Evolutionary conservation across 768 basidiomycete genomes (phyloP).

Genomic region (Kwoniella sp.): DNA sequence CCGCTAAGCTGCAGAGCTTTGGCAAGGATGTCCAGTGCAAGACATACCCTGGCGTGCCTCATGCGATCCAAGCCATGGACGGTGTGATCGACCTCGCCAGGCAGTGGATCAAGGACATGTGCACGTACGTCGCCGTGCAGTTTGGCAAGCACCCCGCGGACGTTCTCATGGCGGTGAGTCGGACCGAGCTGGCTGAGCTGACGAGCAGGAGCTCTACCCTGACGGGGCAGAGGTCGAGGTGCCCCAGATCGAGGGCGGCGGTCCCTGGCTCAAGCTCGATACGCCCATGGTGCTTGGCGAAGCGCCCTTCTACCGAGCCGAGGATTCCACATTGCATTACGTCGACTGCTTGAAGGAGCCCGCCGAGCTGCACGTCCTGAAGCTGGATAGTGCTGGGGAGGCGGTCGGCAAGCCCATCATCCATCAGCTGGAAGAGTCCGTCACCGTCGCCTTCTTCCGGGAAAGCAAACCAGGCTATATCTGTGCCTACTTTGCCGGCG

Average conservation of each 20-base stretch:
- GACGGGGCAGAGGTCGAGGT: conserved; percentile 10
- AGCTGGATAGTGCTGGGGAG: conserved; percentile 13
- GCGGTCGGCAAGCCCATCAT: conserved; percentile 5
- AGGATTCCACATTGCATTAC: conserved; percentile 22
- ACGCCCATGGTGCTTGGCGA: conserved; percentile 18
- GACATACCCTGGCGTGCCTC: conserved; percentile 60
- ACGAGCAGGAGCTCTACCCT: conserved; percentile 14
- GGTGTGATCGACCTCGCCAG: conserved; percentile 17
- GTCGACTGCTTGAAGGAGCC: conserved; percentile 27
- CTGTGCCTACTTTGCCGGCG: conserved; percentile 21
- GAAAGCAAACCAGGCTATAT: conserved; percentile 21
- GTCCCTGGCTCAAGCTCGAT: conserved; percentile 15
- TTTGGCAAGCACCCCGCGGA: conserved; percentile 18
- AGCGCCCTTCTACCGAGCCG: conserved; percentile 19
- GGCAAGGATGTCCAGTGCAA: conserved; percentile 59
- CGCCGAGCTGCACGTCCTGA: conserved; percentile 20
- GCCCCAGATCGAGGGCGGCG: conserved; percentile 15
- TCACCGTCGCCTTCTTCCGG: conserved; percentile 23
- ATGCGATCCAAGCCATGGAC: conserved; percentile 26
- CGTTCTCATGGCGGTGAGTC: conserved; percentile 18
- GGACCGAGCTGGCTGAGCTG: not conserved
- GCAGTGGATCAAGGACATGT: conserved; percentile 16
- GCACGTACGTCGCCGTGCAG: conserved; percentile 12
- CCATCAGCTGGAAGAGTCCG: conserved; percentile 17
- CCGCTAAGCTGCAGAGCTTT: conserved; percentile 56